Evolutionary conservation across 805 yeast genomes (phyloP).

Genomic region (Komagataella mondaviorum): DNA sequence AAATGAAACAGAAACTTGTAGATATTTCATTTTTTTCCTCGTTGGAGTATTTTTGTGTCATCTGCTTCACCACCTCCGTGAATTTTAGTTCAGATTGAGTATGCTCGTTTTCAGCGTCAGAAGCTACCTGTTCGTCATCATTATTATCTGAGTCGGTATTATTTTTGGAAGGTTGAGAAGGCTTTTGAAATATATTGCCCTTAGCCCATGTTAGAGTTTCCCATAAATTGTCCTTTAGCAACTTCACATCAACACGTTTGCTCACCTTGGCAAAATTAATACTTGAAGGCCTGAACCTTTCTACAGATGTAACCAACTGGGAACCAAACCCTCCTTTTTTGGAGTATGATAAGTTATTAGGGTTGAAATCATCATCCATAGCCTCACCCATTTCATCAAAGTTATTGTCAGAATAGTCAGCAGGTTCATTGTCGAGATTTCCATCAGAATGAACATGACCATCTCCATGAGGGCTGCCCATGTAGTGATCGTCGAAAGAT

Average conservation of each 20-base stretch:
- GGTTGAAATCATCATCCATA: neutral
- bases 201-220: conserved; percentile 17
- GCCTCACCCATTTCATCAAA: conserved; percentile 7
- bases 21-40: conserved; percentile 28
- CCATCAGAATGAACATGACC: conserved; percentile 24
- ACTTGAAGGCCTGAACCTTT: conserved; percentile 15
- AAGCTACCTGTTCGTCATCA: neutral
- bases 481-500: conserved; percentile 6
- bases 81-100: conserved; percentile 9
- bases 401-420: conserved; percentile 8
- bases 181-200: conserved; percentile 8
- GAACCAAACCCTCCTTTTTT: conserved; percentile 6
- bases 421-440: conserved; percentile 19
- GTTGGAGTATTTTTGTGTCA: conserved; percentile 21
- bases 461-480: conserved; percentile 10
- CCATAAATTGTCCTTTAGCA: conserved; percentile 34
- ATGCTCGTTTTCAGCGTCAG: conserved; percentile 3
- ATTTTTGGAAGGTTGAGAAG: conserved; percentile 12
- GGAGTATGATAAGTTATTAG: neutral
- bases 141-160: conserved; percentile 6
- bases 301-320: conserved; percentile 5
- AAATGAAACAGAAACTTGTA: conserved; percentile 36
- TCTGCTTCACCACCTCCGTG: conserved; percentile 20
- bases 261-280: conserved; percentile 32
- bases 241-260: conserved; percentile 31